Evolutionary conservation across 139 green algal genomes (phyloP), one percentile per base, ranked within the genome.

Genomic region (Mychonastes homosphaera): DNA sequence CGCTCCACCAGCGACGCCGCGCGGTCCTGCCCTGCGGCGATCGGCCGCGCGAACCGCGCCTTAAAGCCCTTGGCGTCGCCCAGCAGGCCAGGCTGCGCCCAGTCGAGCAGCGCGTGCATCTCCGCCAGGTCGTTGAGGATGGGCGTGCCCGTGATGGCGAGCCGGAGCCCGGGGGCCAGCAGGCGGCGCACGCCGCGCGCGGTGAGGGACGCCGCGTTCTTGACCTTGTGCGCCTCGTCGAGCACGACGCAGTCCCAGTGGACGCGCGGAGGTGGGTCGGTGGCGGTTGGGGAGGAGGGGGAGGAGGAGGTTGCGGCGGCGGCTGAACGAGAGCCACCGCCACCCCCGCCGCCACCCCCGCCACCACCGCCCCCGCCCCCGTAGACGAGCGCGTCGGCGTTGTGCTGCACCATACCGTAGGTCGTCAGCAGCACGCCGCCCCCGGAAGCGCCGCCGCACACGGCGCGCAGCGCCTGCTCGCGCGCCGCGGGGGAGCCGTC

Each of bases 331-430:
- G 15, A 53, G 23, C 21, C 30, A 8, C 21, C 28, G 16, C 23
- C 5, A 5, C 38, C 15, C 15, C 38, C 15, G 38, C 38, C 15
- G 38, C 38, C 48, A 19, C 48, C 38, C 48, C 48, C 13, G 16
- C 19, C 27, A 29, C 4, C 27, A 39, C 27, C 7, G 27, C 15
- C 4, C 48, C 48, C 32, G 36, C 12, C 26, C 21, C 41, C 23
- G 4, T 6, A 21, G 1, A 43, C 53, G 53, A 94, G 79, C 47
- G 47, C 34, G 13, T 57, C 62, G 0, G 71, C 56, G 61, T 96
- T 94, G 77, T 92, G 79, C 62, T 75, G 67, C 50, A 95, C 72
- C 86, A 95, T 94, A 39, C 87, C 88, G 62, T 97, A 96, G 3
- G 90, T 95, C 5, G 87, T 94, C 43, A 97, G 69, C 50, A 97